Base-by-base conservation (phyloP, 2,329 filamentous ascomycete species). In the Hypoxylon sp. region DNA sequence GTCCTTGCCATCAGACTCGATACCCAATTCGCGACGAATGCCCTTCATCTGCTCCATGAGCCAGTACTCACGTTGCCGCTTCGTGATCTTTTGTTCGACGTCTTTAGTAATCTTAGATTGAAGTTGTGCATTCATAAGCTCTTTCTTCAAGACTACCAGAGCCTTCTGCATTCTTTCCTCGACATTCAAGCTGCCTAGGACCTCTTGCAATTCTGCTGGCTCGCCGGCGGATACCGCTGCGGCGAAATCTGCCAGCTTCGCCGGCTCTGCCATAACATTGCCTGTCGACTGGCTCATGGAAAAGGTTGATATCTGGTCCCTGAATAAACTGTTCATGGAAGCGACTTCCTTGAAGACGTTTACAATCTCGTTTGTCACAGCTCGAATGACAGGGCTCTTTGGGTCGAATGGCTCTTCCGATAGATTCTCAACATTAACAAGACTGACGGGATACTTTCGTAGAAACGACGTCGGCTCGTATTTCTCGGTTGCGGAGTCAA, bases 11-110 rank as follows among this genome's bases (percentile, higher is more conserved):
- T 99, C 94, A 4, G 91, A 96, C 70, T 99, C 95, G 43, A 99
- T 90, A 15, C 95, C 94, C 37, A 99, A 83, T 73, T 99, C 94
- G 51, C 94, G 84, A 51, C 91, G 88, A 67, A 99, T 99, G 17
- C 92, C 94, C 78, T 97, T 97, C 92, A 99, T 96, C 71, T 99
- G 95, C 73, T 99, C 94, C 91, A 96, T 95, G 35, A 99, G 78
- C 90, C 91, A 97, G 75, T 97, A 99, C 69, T 99, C 94, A 42
- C 94, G 86, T 71, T 99, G 94, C 20, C 93, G 87, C 75, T 99
- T 97, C 64, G 92, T 92, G 44, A 99, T 97, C 74, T 96, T 97
- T 67, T 84, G 91, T 71, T 97, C 94, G 12, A 99, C 95, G 67
- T 99, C 94, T 74, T 97, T 97, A 51, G 89, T 91, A 51, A 99